Base-by-base conservation (phyloP, 2,329 filamentous ascomycete species). In the Fusarium camptoceras region DNA sequence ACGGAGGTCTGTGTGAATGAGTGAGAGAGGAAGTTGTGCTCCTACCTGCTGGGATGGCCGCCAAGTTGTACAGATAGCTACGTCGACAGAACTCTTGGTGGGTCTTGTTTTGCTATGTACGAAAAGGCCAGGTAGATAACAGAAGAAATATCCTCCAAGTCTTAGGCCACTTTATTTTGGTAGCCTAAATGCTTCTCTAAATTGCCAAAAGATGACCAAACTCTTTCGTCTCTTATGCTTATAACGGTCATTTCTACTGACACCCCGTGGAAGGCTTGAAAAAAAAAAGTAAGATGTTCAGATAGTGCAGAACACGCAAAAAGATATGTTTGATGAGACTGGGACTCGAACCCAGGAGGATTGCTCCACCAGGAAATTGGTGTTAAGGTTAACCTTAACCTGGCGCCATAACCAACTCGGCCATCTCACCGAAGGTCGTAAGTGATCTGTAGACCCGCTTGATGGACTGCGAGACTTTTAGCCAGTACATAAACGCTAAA, bases 311-410 rank as follows among this genome's bases (percentile, higher is more conserved):
- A 6, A 14, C 7, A 12, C 5, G 15, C 24, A 53, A 55, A 66
- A 61, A 42, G 14, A 15, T 14, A 2, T 3, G 4, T 0, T 34
- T 73, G 71, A 73, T 73, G 64, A 73, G 70, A 73, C 70, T 73
- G 71, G 71, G 71, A 73, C 59, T 73, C 67, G 71, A 73, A 73
- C 71, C 71, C 71, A 73, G 70, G 70, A 73, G 71, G 71, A 73
- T 73, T 73, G 71, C 71, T 73, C 71, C 71, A 73, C 59, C 71
- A 73, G 70, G 71, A 73, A 71, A 61, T 57, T 55, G 60, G 56
- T 68, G 64, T 64, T 61, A 71, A 73, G 64, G 71, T 63, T 70
- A 58, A 72, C 71, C 61, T 64, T 64, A 64, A 64, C 61, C 61
- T 64, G 61, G 50, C 61, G 61, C 61, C 59, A 64, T 64, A 73